Percentiles rank a stretch among this genome's conserved stretches.
phyloP scores from a whole-genome alignment of 345 rosid species.

The Fremontodendron californicum region DNA sequence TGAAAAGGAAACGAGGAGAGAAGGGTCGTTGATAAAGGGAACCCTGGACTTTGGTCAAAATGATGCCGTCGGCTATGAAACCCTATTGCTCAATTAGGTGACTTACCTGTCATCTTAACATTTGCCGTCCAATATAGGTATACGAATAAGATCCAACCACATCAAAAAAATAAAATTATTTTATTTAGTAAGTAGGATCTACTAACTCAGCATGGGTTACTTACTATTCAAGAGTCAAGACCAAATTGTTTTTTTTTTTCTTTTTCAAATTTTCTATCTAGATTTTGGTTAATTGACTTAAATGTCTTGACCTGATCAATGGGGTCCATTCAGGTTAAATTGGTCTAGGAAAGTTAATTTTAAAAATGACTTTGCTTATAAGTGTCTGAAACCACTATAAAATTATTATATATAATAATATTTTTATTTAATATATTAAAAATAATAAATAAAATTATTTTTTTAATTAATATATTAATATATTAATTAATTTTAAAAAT shows the following conservation, averaged over 20 bases:
- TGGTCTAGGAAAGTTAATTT: conserved; percentile 16
- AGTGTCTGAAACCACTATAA: too few species aligned
- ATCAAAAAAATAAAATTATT: neutral
- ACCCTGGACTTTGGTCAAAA: conserved; percentile 35
- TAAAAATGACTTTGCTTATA: too few species aligned
- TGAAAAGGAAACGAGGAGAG: conserved; percentile 12
- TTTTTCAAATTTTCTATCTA: neutral
- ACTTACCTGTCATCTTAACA: conserved; percentile 27
- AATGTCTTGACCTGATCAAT: neutral
- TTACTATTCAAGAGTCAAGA: neutral
- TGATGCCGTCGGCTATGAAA: conserved; percentile 24
- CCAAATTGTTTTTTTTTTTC: neutral
- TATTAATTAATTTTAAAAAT: too few species aligned
- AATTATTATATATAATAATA: too few species aligned
- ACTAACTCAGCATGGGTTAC: neutral
- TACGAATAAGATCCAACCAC: conserved; percentile 27
- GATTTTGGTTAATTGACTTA: neutral
- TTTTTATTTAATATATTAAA: too few species aligned
- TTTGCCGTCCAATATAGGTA: conserved; percentile 31
- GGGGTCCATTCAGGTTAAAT: conserved; percentile 21
- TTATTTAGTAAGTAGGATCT: neutral
- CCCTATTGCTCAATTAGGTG: conserved; percentile 20
- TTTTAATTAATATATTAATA: too few species aligned
- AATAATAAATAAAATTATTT: too few species aligned
- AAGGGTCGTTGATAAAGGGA: conserved; percentile 35